Percentiles rank a stretch among this genome's conserved stretches.
Evolutionary conservation across 148 eudicot species (phyloP).

Genomic region (Fallopia convolvulus): DNA sequence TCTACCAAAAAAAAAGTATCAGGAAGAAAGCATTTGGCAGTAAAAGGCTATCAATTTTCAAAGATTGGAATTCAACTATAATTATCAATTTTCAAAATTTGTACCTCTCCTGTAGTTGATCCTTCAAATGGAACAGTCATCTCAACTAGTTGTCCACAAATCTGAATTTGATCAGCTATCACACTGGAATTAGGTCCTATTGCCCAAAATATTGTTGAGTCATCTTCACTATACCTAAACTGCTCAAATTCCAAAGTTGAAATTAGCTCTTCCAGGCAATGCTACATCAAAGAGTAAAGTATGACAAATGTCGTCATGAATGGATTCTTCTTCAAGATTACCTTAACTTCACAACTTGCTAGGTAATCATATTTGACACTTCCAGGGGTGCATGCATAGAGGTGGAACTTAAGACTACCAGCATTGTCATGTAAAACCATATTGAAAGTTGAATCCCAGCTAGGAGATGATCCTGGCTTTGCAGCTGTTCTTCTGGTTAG

Average conservation of each 20-base stretch:
- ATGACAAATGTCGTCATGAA: background rate
- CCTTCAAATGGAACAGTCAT: slow-evolving; percentile 88
- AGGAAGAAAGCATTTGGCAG: background rate
- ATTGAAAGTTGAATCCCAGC: slow-evolving; percentile 79
- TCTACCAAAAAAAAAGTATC: too few species aligned
- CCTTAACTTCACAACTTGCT: slow-evolving; percentile 89
- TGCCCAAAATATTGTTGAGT: slow-evolving; percentile 92
- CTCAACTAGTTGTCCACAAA: slow-evolving; percentile 70
- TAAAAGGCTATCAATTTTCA: background rate
- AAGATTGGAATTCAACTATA: background rate
- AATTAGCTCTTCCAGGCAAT: background rate
- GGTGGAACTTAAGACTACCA: slow-evolving; percentile 64
- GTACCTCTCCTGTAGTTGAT: slow-evolving; percentile 64
- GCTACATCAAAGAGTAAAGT: background rate
- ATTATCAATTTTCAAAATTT: background rate
- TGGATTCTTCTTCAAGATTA: slow-evolving; percentile 16
- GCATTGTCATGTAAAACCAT: slow-evolving; percentile 76
- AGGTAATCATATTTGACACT: slow-evolving; percentile 70
- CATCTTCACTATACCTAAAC: slow-evolving; percentile 70
- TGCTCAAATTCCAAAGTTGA: slow-evolving; percentile 20
- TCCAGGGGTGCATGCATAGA: slow-evolving; percentile 68
- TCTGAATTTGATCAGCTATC: slow-evolving; percentile 61
- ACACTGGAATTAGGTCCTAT: slow-evolving; percentile 65
- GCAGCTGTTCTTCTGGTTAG: slow-evolving; percentile 72
- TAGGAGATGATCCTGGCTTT: slow-evolving; percentile 58